Evolutionary conservation across 108 stramenopile species (phyloP).

Genomic region (Nitzschia sp.): DNA sequence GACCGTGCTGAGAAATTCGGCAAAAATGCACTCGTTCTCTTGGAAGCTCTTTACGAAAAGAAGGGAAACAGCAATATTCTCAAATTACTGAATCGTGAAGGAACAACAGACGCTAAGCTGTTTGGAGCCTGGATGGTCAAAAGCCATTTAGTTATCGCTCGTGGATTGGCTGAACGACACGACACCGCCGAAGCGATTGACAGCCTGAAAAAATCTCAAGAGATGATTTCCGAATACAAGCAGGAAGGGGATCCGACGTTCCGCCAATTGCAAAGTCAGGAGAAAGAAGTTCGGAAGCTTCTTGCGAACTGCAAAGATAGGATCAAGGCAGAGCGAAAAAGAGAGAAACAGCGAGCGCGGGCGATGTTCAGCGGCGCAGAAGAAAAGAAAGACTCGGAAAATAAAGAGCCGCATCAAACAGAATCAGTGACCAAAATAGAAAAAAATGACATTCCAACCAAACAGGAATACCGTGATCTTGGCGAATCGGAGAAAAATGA

Average conservation of each 20-base stretch:
- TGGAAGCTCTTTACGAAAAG: constrained; percentile 69
- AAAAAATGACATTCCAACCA: background rate
- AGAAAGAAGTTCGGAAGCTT: constrained; percentile 64
- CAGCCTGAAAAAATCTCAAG: constrained; percentile 44
- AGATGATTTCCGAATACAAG: constrained; percentile 42
- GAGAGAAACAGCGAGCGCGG: constrained; percentile 69
- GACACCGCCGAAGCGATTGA: constrained; percentile 40
- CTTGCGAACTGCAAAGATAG: constrained; percentile 25
- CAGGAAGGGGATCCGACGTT: constrained; percentile 38
- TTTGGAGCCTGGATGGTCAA: constrained; percentile 82
- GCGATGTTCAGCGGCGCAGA: constrained; percentile 64
- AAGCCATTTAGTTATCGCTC: constrained; percentile 56
- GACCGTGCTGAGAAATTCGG: constrained; percentile 56
- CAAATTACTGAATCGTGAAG: constrained; percentile 48
- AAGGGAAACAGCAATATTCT: constrained; percentile 60
- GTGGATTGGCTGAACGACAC: constrained; percentile 39
- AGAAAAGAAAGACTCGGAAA: background rate
- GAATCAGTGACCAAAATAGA: background rate
- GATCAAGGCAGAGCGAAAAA: constrained; percentile 47
- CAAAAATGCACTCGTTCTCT: constrained; percentile 61
- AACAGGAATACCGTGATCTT: background rate
- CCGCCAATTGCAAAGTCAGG: constrained; percentile 44
- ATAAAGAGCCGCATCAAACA: background rate
- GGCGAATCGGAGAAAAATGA: background rate
- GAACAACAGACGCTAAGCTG: constrained; percentile 54